Base-by-base conservation (phyloP, 2,329 filamentous ascomycete species). In the Pseudopithomyces chartarum region DNA sequence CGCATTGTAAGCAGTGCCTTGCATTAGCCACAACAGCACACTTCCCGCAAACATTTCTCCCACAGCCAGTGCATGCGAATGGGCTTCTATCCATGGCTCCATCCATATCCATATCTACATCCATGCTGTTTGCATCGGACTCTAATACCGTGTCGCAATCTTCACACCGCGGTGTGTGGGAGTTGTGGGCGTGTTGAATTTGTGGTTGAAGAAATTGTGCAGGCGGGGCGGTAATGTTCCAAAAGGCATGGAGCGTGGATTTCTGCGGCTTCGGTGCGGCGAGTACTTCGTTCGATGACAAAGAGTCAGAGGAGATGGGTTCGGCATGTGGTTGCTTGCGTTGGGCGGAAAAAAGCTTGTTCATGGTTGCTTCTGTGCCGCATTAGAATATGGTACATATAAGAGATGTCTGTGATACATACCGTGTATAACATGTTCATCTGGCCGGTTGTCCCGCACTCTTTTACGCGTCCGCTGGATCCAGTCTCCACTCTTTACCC, bases 391-490 rank as follows among this genome's bases (percentile, higher is more conserved):
- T 1, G 26, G 2, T 10, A 11, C 5, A 2, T 22, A 10, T 1
- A 22, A 12, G 5, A 15, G 29, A 2, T 22, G 23, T 17, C 12
- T n/a, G 38, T 3, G 10, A 23, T 42, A n/a, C 61, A 26, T 73
- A 86, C 85, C 80, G 67, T 85, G 82, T 54, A 87, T 79, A 15
- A 77, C 71, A 52, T 80, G 74, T 53, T 86, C 84, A 52, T 85
- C 80, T 0, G 85, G 85, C 43, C 85, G 78, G 64, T 83, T 81
- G 68, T 87, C 81, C 56, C 85, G 79, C 61, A 83, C 80, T 33
- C 85, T 75, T 71, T 88, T 88, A 57, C 82, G 78, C 54, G 85
- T 88, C 17, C 85, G 81, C 58, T 80, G 81, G 62, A 82, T 79
- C 43, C 86, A 78, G 62, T 86, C 65, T 17, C 68, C 68, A 36